Evolutionary conservation across 768 basidiomycete genomes (phyloP).

Genomic region (Macrolepiota fuliginosa): DNA sequence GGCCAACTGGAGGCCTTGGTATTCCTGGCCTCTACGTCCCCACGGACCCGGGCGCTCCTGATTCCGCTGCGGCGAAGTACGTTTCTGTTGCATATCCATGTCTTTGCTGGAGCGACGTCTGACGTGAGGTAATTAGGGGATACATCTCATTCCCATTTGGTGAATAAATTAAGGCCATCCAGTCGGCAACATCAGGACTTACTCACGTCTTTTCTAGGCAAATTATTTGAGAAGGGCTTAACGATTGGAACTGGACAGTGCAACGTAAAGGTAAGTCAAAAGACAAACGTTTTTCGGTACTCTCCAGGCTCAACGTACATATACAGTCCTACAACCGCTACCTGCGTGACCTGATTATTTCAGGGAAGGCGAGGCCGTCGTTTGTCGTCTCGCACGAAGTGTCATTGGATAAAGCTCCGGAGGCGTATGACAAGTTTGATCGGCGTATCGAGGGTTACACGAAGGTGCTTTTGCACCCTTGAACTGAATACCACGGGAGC

Average conservation of each 20-base stretch:
- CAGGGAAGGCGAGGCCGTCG: slow-evolving; percentile 50
- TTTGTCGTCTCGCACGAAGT: slow-evolving; percentile 55
- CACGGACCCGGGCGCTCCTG: slow-evolving; percentile 54
- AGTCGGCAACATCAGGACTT: too few species aligned
- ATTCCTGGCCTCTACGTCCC: slow-evolving; percentile 58
- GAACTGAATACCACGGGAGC: slow-evolving; percentile 15
- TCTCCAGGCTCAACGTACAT: neutral
- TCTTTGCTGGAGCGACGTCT: neutral
- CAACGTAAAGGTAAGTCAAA: slow-evolving; percentile 44
- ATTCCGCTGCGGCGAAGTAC: slow-evolving; percentile 47
- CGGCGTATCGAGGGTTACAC: slow-evolving; percentile 52
- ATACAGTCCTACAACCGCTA: slow-evolving; percentile 49
- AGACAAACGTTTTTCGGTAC: neutral
- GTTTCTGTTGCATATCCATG: slow-evolving; percentile 18
- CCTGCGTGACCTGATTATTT: slow-evolving; percentile 51
- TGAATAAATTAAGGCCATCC: slow-evolving; percentile 10
- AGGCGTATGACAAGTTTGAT: slow-evolving; percentile 55
- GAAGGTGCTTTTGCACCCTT: slow-evolving; percentile 49
- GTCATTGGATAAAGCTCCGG: slow-evolving; percentile 43
- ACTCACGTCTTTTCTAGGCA: slow-evolving; percentile 23
- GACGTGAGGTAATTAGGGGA: slow-evolving; percentile 25
- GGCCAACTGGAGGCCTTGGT: slow-evolving; percentile 55
- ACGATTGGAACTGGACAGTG: slow-evolving; percentile 53
- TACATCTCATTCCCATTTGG: slow-evolving; percentile 54
- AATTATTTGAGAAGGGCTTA: slow-evolving; percentile 56